Percentiles rank a stretch among this genome's conserved stretches.
phyloP scores from a whole-genome alignment of 257 asterid genomes.

The Penstemon barbatus region DNA sequence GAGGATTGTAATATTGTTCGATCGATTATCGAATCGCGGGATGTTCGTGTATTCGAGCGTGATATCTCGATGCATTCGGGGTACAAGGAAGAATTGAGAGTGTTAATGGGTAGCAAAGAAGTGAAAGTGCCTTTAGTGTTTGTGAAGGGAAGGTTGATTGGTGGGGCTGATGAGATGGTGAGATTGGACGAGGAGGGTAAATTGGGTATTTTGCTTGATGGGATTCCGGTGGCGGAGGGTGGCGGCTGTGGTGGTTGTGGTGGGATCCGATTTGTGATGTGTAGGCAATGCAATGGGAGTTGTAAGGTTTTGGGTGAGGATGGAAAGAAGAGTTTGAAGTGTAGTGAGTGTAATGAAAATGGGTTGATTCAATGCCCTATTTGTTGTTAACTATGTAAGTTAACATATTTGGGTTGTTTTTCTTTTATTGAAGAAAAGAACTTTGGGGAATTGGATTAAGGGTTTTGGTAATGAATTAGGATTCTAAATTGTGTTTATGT shows the following conservation, averaged over 20 bases:
- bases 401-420: too few relatives aligned
- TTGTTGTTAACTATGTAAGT: conserved; percentile 23
- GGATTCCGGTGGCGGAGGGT: conserved; percentile 55
- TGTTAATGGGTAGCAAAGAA: conserved; percentile 53
- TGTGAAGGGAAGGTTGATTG: conserved; percentile 81
- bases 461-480: too few relatives aligned
- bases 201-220: conserved; percentile 49
- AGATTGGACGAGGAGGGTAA: conserved; percentile 88
- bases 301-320: conserved; percentile 64
- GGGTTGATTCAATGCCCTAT: conserved; percentile 58
- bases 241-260: conserved; percentile 59
- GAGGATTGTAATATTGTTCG: conserved; percentile 81
- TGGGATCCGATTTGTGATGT: conserved; percentile 77
- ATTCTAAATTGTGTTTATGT: too few relatives aligned
- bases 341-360: conserved; percentile 64
- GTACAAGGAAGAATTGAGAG: conserved; percentile 72
- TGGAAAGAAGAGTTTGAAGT: conserved; percentile 48
- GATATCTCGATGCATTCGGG: conserved; percentile 86
- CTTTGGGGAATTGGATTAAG: too few relatives aligned
- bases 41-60: conserved; percentile 54
- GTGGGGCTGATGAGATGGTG: conserved; percentile 82
- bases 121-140: conserved; percentile 78
- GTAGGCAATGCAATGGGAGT: conserved; percentile 77
- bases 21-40: conserved; percentile 60
- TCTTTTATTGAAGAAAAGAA: too few relatives aligned